Percentiles rank a stretch among this genome's conserved stretches.
Evolutionary conservation across 1,139 yeast genomes (phyloP).

Genomic region (Wickerhamomyces sp.): DNA sequence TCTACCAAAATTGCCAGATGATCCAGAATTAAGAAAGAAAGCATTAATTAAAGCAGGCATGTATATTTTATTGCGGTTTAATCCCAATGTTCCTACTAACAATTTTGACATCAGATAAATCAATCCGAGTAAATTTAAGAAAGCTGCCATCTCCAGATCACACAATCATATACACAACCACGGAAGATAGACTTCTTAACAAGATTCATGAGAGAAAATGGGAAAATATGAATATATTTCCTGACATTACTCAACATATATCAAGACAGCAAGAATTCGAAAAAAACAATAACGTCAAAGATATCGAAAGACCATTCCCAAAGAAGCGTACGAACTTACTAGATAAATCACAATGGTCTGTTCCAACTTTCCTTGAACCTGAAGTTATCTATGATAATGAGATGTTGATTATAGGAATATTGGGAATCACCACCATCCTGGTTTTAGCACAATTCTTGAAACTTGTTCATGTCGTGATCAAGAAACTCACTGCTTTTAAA

Average conservation of each 20-base stretch:
- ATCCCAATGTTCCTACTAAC: constrained; percentile 11
- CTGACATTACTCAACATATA: constrained; percentile 27
- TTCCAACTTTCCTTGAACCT: constrained; percentile 17
- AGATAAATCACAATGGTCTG: constrained; percentile 7
- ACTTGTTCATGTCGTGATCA: neutral
- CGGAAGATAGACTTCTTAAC: constrained; percentile 15
- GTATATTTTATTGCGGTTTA: constrained; percentile 24
- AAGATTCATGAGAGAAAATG: constrained; percentile 17
- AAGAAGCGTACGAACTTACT: constrained; percentile 26
- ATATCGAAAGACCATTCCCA: constrained; percentile 30
- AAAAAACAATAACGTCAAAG: constrained; percentile 41
- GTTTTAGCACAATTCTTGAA: neutral
- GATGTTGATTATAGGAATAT: constrained; percentile 16
- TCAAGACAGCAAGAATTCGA: constrained; percentile 48
- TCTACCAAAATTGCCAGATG: constrained; percentile 44
- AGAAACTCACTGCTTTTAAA: neutral
- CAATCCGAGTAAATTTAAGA: constrained; percentile 43
- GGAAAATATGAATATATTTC: constrained; percentile 24
- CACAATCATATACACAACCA: constrained; percentile 46
- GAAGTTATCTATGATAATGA: constrained; percentile 22
- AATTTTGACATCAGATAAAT: constrained; percentile 8
- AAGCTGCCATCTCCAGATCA: constrained; percentile 66
- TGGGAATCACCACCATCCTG: constrained; percentile 7
- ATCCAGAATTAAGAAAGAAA: constrained; percentile 26
- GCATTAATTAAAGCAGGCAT: constrained; percentile 44